Percentiles rank a stretch among this genome's conserved stretches.
phyloP scores from a whole-genome alignment of 2,329 filamentous ascomycete species.

The Fusarium chaquense region DNA sequence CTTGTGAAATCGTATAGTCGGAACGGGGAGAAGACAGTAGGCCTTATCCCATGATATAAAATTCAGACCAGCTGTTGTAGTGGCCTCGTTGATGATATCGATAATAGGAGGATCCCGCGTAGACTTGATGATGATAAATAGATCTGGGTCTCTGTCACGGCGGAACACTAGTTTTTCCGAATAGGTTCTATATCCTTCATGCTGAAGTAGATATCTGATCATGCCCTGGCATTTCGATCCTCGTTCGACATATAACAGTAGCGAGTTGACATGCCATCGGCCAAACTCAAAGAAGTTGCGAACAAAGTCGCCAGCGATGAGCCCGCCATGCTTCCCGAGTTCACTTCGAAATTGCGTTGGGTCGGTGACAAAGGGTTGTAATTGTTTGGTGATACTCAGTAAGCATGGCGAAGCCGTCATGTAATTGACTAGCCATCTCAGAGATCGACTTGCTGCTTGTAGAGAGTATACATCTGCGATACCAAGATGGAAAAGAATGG shows the following conservation, averaged over 20 bases:
- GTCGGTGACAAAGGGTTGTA: background rate
- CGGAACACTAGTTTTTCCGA: background rate
- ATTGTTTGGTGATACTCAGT: background rate
- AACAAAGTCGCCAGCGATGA: background rate
- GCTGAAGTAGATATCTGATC: background rate
- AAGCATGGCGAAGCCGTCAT: background rate
- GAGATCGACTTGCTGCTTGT: slow-evolving; percentile 2
- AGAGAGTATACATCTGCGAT: slow-evolving; percentile 6
- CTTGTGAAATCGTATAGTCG: background rate
- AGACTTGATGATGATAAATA: background rate
- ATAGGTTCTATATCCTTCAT: background rate
- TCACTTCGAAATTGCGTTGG: background rate
- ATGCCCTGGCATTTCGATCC: background rate
- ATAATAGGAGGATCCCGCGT: background rate
- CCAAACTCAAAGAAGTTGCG: background rate
- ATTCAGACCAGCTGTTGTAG: background rate
- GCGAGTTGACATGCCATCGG: background rate
- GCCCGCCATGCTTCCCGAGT: background rate
- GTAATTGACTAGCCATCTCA: slow-evolving; percentile 6
- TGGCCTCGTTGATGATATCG: background rate
- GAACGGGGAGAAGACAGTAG: background rate
- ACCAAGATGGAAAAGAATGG: background rate
- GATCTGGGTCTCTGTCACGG: background rate
- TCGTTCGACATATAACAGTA: background rate
- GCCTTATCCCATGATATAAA: slow-evolving; percentile 13